Evolutionary conservation across 164 flowering plant genomes (phyloP), one percentile per base, ranked within the genome.

Genomic region (Berberis thunbergii): DNA sequence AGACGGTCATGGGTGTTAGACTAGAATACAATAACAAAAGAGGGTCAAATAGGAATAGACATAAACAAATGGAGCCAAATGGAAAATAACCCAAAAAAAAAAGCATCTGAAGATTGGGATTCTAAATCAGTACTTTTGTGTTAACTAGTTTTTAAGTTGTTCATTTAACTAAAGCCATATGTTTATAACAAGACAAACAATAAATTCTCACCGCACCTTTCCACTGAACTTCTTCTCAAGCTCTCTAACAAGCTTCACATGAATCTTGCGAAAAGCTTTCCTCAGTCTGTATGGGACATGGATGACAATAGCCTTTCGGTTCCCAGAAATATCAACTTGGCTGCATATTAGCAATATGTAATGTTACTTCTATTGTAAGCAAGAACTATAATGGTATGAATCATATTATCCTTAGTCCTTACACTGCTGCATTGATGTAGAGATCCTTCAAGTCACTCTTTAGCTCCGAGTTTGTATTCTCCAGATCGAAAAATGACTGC

Each of bases 141-240:
- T 26, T 26, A 26, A 26, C 26, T 26, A 26, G 26, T 26, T 26
- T 26, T 26, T 26, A 26, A 26, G 26, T 26, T 26, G 26, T 26
- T 26, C 26, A 26, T 26, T 26, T 26, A 26, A 26, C 26, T 26
- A 26, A 26, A 26, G 26, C 26, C 26, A 26, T 26, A 26, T 26
- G 26, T 26, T 26, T 26, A 26, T 26, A 26, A 26, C 26, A 26
- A 26, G 26, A 26, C 26, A 26, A 26, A 8, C 8, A 46, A 46
- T 4, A 4, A 46, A 55, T 13, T 11, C 55, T 57, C 54, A 87
- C 26, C 26, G 26, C 26, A 26, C 98, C 95, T 89, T 91, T 13
- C 98, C 98, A 63, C 96, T 87, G 75, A 91, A 87, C 73, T 91
- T 91, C 84, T 91, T 91, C 76, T 91, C 98, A 13, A 89, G 83